Conservation (phyloP, 169 alveolate genomes). For the Plasmodium ovale region DNA sequence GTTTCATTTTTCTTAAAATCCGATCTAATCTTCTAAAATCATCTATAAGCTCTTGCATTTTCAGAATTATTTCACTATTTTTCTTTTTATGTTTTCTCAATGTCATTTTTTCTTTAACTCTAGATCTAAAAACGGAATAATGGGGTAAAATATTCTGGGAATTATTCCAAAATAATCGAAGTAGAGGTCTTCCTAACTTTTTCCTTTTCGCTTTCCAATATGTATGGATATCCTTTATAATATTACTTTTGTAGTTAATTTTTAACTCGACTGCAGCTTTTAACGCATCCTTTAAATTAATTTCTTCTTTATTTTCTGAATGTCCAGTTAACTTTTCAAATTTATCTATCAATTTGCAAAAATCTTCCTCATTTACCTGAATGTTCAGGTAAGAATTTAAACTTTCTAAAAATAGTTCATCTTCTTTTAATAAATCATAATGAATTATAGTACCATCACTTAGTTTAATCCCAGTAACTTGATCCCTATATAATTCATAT, state of each 20-base stretch:
- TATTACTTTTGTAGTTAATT: conserved; percentile 35
- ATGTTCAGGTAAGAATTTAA: conserved; percentile 75
- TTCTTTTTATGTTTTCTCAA: conserved; percentile 88
- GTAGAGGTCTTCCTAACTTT: conserved; percentile 86
- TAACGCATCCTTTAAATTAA: conserved; percentile 76
- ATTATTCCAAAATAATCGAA: conserved; percentile 88
- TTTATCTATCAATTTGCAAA: conserved; percentile 80
- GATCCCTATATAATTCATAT: conserved; percentile 86
- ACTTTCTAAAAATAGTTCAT: conserved; percentile 81
- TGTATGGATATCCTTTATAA: conserved; percentile 73
- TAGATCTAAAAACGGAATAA: conserved; percentile 88
- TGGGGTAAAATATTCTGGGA: conserved; percentile 88
- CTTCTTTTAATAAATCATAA: conserved; percentile 85
- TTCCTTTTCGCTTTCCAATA: conserved; percentile 86
- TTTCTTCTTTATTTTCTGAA: conserved; percentile 75
- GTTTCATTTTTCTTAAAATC: conserved; percentile 88
- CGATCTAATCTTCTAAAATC: conserved; percentile 86
- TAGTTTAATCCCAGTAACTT: conserved; percentile 86
- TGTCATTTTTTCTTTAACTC: conserved; percentile 90
- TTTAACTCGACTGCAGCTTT: conserved; percentile 72
- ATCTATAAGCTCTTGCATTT: conserved; percentile 85
- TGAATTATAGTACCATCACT: conserved; percentile 84
- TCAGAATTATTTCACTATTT: conserved; percentile 82
- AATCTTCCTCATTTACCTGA: conserved; percentile 73
- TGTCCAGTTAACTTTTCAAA: conserved; percentile 83